Evolutionary conservation across 148 eudicot genomes (phyloP).

Genomic region (Rhododendron ovatum): DNA sequence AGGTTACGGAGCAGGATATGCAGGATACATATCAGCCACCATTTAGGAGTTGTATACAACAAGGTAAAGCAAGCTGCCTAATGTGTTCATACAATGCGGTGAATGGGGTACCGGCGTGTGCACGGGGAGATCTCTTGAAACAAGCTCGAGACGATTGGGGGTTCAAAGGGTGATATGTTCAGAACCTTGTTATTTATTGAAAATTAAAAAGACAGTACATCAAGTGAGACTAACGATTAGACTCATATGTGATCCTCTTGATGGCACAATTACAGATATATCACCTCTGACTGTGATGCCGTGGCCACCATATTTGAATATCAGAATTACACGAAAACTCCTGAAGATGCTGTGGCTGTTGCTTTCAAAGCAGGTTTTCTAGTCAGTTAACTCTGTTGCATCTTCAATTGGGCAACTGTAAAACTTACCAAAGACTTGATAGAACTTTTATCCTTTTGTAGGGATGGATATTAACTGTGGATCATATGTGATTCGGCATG

Average conservation of each 20-base stretch:
- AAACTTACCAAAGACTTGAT: neutral
- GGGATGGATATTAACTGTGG: slow-evolving; percentile 95
- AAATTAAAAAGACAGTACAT: neutral
- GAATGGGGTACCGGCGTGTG: slow-evolving; percentile 89
- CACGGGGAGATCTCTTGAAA: slow-evolving; percentile 56
- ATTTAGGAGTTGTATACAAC: slow-evolving; percentile 71
- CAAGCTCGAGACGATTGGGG: slow-evolving; percentile 84
- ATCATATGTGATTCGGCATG: slow-evolving; percentile 64
- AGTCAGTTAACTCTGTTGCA: neutral
- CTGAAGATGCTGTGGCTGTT: slow-evolving; percentile 85
- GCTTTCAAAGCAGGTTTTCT: slow-evolving; percentile 86
- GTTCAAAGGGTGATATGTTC: slow-evolving; percentile 64
- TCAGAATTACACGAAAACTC: slow-evolving; percentile 54
- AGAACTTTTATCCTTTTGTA: slow-evolving; percentile 19
- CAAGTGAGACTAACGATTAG: neutral
- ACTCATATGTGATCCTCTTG: slow-evolving; percentile 17
- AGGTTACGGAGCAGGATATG: slow-evolving; percentile 91
- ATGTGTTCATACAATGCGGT: slow-evolving; percentile 97
- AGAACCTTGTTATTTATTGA: neutral
- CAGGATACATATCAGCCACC: slow-evolving; percentile 90
- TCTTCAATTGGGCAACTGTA: neutral
- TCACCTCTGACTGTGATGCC: slow-evolving; percentile 96
- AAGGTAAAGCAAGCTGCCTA: slow-evolving; percentile 94
- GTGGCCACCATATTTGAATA: slow-evolving; percentile 87
- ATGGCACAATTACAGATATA: slow-evolving; percentile 52